Evolutionary conservation across 306 rosid genomes (phyloP), one percentile per base, ranked within the genome.

Genomic region (Neltuma alba): DNA sequence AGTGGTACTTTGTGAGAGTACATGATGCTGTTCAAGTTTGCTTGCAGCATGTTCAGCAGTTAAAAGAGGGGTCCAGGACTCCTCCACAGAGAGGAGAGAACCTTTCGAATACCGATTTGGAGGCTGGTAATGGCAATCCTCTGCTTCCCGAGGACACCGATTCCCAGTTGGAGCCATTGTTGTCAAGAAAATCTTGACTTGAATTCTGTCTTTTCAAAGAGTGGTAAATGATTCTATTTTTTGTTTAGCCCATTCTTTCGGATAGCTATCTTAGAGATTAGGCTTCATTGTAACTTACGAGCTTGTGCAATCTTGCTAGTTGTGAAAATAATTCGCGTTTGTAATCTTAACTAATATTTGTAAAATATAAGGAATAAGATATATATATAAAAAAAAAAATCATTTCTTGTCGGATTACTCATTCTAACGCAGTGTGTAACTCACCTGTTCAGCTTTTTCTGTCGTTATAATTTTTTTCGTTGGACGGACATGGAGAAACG

Each of bases 1-100:
- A 95, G 70, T 91, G 98, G 97, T 93, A 86, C 88, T 95, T 91
- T 69, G 99, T 95, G 81, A 90, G 99, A 89, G 96, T 95, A 72
- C 99, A 93, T 31, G 99, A 95, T 77, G 99, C 99, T n/a, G 91
- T 93, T 78, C 99, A 95, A 88, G 93, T 95, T 77, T 95, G 99
- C 88, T 89, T 95, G 82, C 99, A 88, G 86, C 97, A 79, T 54
- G 98, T 93, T 58, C 93, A 90, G 77, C 80, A 78, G 76, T 83
- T 89, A 55, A 80, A 83, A 72, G 85, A 72, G 27, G 85, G 79
- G 52, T 75, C 86, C 3, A 75, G 10, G 48, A 63, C 57, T 47
- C 18, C 87, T n/a, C 84, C 50, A 71, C 89, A 76, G 40, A 85
- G 89, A 76, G 86, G 84, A 21, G 97, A 88, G 30, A 89, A 67